phyloP scores from a whole-genome alignment of 1,284 basidiomycete species.

The Melampsora larici-populina region DNA sequence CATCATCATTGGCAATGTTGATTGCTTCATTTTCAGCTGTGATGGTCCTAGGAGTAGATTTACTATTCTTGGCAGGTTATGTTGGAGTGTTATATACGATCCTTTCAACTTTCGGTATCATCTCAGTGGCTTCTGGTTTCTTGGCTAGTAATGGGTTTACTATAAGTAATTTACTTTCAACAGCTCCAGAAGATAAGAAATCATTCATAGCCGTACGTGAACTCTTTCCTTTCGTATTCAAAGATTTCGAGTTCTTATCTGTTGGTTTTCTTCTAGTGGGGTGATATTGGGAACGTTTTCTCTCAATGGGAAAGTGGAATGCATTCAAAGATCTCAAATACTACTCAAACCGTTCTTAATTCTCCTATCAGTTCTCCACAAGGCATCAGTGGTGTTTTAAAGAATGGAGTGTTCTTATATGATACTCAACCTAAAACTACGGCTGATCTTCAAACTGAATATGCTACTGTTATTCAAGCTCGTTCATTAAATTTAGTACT shows the following conservation, averaged over 20 bases:
- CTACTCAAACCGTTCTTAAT: slow-evolving; percentile 35
- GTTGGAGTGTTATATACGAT: not conserved
- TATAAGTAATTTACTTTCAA: not conserved
- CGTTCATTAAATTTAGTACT: not conserved
- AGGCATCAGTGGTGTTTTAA: slow-evolving; percentile 18
- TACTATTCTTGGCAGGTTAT: slow-evolving; percentile 1
- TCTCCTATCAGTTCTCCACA: slow-evolving; percentile 18
- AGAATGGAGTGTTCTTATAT: slow-evolving; percentile 32
- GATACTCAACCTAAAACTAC: slow-evolving; percentile 10
- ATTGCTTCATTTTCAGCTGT: slow-evolving; percentile 12
- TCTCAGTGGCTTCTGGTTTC: not conserved
- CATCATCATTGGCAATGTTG: not conserved
- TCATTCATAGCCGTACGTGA: slow-evolving; percentile 23
- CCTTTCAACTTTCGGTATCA: not conserved
- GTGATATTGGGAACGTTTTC: slow-evolving; percentile 14
- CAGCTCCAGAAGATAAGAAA: slow-evolving; percentile 22
- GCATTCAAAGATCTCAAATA: slow-evolving; percentile 30
- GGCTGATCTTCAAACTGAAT: slow-evolving; percentile 12
- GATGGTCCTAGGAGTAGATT: not conserved
- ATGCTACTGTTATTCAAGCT: slow-evolving; percentile 17
- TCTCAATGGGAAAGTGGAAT: slow-evolving; percentile 38
- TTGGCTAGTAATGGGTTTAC: slow-evolving; percentile 3
- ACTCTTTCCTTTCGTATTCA: too few relatives aligned
- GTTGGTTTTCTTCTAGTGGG: slow-evolving; percentile 12
- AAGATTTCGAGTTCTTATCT: not conserved